Conservation (phyloP, 2,329 filamentous ascomycete species). For the Fusarium sambucinum region DNA sequence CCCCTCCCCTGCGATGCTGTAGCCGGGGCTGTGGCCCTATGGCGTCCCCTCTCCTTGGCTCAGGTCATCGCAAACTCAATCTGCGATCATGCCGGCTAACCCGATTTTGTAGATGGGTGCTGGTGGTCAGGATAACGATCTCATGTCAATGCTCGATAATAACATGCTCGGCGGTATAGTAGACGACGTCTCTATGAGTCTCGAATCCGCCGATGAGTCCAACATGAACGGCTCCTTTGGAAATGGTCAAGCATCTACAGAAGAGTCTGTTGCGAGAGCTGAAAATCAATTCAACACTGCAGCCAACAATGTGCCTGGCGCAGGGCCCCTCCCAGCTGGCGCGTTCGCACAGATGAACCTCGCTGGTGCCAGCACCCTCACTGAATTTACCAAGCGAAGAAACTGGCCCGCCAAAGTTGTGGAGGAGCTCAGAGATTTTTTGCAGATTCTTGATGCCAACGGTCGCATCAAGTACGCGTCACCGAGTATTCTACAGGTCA, state of each 20-base stretch:
- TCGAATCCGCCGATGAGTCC: slow-evolving; percentile 55
- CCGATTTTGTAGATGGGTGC: slow-evolving; percentile 43
- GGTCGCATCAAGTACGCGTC: slow-evolving; percentile 89
- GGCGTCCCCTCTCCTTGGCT: slow-evolving; percentile 17
- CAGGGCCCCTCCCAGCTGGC: slow-evolving; percentile 57
- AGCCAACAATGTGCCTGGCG: slow-evolving; percentile 56
- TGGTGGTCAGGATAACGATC: slow-evolving; percentile 52
- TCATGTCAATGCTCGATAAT: slow-evolving; percentile 61
- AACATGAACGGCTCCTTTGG: slow-evolving; percentile 41
- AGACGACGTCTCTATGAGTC: slow-evolving; percentile 58
- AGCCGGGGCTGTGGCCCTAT: slow-evolving; percentile 36
- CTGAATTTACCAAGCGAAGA: slow-evolving; percentile 70
- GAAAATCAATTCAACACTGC: slow-evolving; percentile 54
- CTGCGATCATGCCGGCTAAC: slow-evolving; percentile 37
- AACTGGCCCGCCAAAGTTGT: slow-evolving; percentile 92
- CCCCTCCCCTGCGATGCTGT: slow-evolving; percentile 22
- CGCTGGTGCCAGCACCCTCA: slow-evolving; percentile 60
- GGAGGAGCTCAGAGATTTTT: slow-evolving; percentile 88
- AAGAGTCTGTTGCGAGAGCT: slow-evolving; percentile 49
- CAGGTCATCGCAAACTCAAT: slow-evolving; percentile 36
- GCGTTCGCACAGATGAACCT: slow-evolving; percentile 52
- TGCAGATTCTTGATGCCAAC: slow-evolving; percentile 87
- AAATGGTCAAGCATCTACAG: slow-evolving; percentile 43
- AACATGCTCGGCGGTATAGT: slow-evolving; percentile 54
- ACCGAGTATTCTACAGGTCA: slow-evolving; percentile 78